phyloP scores from a whole-genome alignment of 495 filamentous ascomycete species.

The Chaetomium cochliodes region DNA sequence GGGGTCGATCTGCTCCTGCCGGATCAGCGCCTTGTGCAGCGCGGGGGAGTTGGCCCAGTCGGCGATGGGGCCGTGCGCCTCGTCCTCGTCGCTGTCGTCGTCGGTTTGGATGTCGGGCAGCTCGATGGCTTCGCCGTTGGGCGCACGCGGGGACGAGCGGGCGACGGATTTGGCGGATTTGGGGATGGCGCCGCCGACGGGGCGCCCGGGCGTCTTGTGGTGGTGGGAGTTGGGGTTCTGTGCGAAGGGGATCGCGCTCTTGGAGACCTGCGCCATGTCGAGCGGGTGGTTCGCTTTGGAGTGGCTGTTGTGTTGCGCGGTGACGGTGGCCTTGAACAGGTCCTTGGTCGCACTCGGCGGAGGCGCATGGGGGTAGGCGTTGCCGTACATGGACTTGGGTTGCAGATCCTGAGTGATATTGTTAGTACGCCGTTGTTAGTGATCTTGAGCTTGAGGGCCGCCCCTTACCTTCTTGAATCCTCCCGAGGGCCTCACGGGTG shows the following conservation, averaged over 20 bases:
- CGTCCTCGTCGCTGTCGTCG: constrained; percentile 72
- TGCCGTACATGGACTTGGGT: constrained; percentile 62
- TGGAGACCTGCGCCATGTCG: constrained; percentile 79
- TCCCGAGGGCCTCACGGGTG: constrained; percentile 77
- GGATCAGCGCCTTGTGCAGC: constrained; percentile 62
- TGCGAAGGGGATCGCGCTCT: constrained; percentile 86
- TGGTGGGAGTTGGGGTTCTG: constrained; percentile 60
- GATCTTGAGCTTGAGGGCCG: neutral
- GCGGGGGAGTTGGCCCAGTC: constrained; percentile 83
- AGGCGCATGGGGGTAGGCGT: constrained; percentile 61
- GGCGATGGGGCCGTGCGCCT: constrained; percentile 59
- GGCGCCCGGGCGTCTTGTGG: constrained; percentile 61
- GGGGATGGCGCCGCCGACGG: constrained; percentile 39
- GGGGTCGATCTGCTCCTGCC: constrained; percentile 81
- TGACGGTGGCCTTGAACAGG: constrained; percentile 51
- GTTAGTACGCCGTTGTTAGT: constrained; percentile 29
- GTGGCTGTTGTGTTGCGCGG: constrained; percentile 54
- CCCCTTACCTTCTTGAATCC: constrained; percentile 68
- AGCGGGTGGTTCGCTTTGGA: constrained; percentile 63
- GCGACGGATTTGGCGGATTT: constrained; percentile 54
- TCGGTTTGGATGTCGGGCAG: constrained; percentile 88
- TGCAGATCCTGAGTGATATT: constrained; percentile 50
- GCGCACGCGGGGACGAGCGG: constrained; percentile 74
- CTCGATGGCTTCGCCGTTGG: constrained; percentile 75
- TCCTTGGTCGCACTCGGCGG: constrained; percentile 41